phyloP scores from a whole-genome alignment of 139 green algal species.

The Closterium sp. region DNA sequence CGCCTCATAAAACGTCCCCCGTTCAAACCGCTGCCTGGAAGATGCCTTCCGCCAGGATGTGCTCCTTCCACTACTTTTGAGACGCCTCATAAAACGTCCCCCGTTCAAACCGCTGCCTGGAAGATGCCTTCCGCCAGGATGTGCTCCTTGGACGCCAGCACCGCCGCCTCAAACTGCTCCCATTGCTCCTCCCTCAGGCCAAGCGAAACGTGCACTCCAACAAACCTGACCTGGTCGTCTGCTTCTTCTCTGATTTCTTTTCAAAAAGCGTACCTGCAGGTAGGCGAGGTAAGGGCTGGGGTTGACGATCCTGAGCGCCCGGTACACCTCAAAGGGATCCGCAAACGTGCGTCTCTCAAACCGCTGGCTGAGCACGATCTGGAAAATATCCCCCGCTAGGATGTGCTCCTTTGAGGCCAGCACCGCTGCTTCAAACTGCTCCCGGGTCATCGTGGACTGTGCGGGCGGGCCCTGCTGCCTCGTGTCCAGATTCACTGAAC shows the following conservation, averaged over 20 bases:
- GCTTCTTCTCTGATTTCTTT: not conserved
- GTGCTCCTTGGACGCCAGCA: slow-evolving; percentile 84
- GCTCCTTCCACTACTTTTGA: no score
- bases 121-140: slow-evolving; percentile 95
- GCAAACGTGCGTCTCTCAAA: slow-evolving; percentile 95
- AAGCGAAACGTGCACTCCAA: not conserved
- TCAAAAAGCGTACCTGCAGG: slow-evolving; percentile 66
- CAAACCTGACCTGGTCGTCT: not conserved
- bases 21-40: no score
- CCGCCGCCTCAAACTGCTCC: not conserved
- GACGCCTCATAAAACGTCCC: no score
- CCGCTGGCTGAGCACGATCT: slow-evolving; percentile 94
- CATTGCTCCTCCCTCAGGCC: no score
- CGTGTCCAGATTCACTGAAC: slow-evolving; percentile 29
- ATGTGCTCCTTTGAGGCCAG: slow-evolving; percentile 92
- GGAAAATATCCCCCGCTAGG: slow-evolving; percentile 92
- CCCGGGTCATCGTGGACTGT: slow-evolving; percentile 79
- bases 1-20: no score
- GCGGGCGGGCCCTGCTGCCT: not conserved
- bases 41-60: no score
- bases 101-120: slow-evolving; percentile 97
- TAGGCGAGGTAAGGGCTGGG: slow-evolving; percentile 99
- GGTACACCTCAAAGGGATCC: slow-evolving; percentile 95
- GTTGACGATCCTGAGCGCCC: slow-evolving; percentile 96
- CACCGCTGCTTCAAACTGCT: slow-evolving; percentile 78